Evolutionary conservation across 2,329 filamentous ascomycete species (phyloP), one percentile per base, ranked within the genome.

Genomic region (Aspergillus sp.): DNA sequence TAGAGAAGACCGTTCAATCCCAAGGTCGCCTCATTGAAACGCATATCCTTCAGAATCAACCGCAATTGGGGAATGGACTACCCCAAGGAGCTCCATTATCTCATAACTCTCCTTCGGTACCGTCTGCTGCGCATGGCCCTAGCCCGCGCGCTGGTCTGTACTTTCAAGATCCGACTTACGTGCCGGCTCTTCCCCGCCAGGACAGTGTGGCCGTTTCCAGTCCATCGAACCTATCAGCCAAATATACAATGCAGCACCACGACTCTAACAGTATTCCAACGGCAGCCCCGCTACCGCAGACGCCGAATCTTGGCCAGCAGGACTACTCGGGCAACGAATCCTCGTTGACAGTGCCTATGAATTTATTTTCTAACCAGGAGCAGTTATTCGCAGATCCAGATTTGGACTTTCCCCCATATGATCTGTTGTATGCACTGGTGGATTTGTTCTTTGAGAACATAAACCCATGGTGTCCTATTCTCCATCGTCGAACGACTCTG

Each of bases 391-490:
- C 62, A 10, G 61, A 69, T 48, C 71, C 77, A 2, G 82, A 86
- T 55, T 77, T 82, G 43, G 83, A 86, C 48, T 75, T 89, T 29
- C 85, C 85, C 1, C 85, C 85, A 1, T 87, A 88, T 56, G 84
- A 88, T 59, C 69, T 88, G 4, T 69, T 88, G 0, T 88, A 88
- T 57, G 77, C 81, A 2, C 67, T 89, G 7, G 83, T 85, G 5
- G 85, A 88, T 56, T 73, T 88, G 0, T 89, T 87, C 61, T 89
- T 89, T 59, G 86, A 87, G 52, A 82, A 88, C 58, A 80, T 88
- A 62, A 88, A 88, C 58, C 85, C 83, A 0, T 89, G 85, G 84
- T 94, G 88, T 62, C 89, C 90, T 0, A 93, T 95, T 27, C 73
- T 95, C n/a, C 88, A 95, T 66, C 81, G 88, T 26, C 82, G 86